A percentile compares a stretch with the other conserved stretches of the same genome.
These are phyloP conservation scores for Elaeis oleifera DNA, from an alignment of 202 grass and related monocot species.

Conservation along the genomic window DNA sequence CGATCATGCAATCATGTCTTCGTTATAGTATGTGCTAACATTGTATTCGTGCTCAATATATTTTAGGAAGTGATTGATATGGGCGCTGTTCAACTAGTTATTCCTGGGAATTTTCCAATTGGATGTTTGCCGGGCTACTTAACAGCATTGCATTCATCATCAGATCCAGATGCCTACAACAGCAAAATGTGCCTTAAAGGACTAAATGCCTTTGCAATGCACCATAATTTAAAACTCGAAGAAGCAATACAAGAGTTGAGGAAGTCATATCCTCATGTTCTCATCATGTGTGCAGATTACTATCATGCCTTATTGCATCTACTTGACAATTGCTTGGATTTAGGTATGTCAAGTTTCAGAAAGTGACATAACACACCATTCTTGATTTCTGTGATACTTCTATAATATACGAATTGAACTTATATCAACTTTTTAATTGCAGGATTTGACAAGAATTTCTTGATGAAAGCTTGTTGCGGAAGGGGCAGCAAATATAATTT, in stretches of 20 bases:
- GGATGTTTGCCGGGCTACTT: neutral
- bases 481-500: conserved; percentile 36
- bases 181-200: neutral
- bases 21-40: neutral
- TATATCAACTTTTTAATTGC: neutral
- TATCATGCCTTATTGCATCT: conserved; percentile 39
- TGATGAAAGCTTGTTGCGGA: conserved; percentile 43
- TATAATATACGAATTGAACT: neutral
- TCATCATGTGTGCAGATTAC: conserved; percentile 55
- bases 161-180: conserved; percentile 4
- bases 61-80: conserved; percentile 50
- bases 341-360: conserved; percentile 16
- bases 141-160: neutral
- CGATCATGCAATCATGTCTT: neutral
- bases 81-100: conserved; percentile 18
- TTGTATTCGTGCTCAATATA: neutral
- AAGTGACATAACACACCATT: neutral
- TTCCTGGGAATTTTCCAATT: neutral
- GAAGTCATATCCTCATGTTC: conserved; percentile 7
- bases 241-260: conserved; percentile 23
- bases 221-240: conserved; percentile 29
- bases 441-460: conserved; percentile 23
- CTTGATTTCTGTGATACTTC: neutral
- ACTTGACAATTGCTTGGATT: conserved; percentile 2
- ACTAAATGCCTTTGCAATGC: conserved; percentile 5